Evolutionary conservation across 306 rosid species (phyloP).

Genomic region (Cyamopsis tetragonoloba): DNA sequence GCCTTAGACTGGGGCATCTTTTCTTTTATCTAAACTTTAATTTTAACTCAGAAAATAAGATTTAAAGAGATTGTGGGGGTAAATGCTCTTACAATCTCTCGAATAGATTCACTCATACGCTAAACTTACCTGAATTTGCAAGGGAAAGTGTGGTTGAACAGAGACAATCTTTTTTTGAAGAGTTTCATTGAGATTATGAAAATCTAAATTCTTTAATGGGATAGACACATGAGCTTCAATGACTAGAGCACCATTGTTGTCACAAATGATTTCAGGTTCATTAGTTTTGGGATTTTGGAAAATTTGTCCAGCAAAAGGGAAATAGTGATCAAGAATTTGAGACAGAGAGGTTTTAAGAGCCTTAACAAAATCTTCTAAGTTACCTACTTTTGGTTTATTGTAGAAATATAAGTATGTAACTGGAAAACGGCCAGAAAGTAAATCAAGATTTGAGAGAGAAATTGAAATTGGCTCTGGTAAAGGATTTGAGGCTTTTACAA

Average conservation of each 20-base stretch:
- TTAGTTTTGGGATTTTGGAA: constrained; percentile 36
- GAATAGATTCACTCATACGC: too few relatives aligned
- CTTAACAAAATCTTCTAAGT: constrained; percentile 20
- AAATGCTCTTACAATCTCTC: too few relatives aligned
- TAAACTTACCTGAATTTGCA: constrained; percentile 80
- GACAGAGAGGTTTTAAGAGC: constrained; percentile 45
- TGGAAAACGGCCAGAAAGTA: constrained; percentile 83
- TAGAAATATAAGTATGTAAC: constrained; percentile 75
- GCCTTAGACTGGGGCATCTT: too few relatives aligned
- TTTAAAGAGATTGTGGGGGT: too few relatives aligned
- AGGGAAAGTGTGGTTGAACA: too few relatives aligned
- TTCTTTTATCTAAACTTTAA: too few relatives aligned
- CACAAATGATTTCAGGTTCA: constrained; percentile 65
- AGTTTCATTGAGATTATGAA: constrained; percentile 68
- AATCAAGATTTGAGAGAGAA: constrained; percentile 66
- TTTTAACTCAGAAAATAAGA: too few relatives aligned
- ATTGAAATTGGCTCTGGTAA: constrained; percentile 32
- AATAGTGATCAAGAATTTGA: constrained; percentile 13
- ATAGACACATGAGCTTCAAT: constrained; percentile 47
- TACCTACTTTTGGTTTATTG: constrained; percentile 21
- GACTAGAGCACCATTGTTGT: constrained; percentile 54
- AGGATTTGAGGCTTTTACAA: constrained; percentile 47
- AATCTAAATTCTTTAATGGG: constrained; percentile 42
- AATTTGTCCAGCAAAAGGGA: constrained; percentile 59
- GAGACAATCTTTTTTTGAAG: too few relatives aligned